phyloP scores from a whole-genome alignment of 768 basidiomycete species.

The Tephrocybe rancida region DNA sequence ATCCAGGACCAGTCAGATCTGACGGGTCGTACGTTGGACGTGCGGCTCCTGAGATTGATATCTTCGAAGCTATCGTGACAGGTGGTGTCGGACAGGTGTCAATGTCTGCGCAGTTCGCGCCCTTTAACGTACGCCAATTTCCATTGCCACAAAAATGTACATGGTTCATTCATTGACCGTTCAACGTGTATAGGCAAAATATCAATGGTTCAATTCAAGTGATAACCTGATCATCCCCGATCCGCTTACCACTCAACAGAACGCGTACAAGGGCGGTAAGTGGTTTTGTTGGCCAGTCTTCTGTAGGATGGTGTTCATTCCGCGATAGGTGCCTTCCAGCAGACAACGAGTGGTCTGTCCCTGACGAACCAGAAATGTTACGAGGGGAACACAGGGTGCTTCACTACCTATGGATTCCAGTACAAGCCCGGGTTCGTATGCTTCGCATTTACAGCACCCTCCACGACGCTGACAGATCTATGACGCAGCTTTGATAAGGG shows the following conservation, averaged over 20 bases:
- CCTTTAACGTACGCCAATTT: conserved; percentile 58
- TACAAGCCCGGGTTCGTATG: conserved; percentile 49
- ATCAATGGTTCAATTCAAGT: conserved; percentile 55
- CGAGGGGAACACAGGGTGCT: conserved; percentile 36
- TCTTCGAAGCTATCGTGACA: conserved; percentile 57
- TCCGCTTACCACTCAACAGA: conserved; percentile 44
- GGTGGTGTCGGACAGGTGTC: conserved; percentile 42
- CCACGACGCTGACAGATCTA: not conserved
- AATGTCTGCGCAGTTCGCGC: conserved; percentile 53
- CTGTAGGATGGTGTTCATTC: not conserved
- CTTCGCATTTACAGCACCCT: not conserved
- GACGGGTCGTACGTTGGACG: conserved; percentile 67
- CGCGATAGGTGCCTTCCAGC: conserved; percentile 65
- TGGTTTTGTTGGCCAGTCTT: conserved; percentile 49
- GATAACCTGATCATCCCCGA: conserved; percentile 54
- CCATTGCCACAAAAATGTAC: not conserved
- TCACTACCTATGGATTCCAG: conserved; percentile 46
- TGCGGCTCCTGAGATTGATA: conserved; percentile 70
- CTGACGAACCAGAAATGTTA: conserved; percentile 69
- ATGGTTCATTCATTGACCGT: conserved; percentile 5
- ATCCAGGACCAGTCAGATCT: conserved; percentile 39
- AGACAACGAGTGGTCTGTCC: conserved; percentile 71
- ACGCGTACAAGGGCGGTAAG: conserved; percentile 63
- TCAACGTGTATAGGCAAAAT: conserved; percentile 45
- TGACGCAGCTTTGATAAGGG: conserved; percentile 37